Evolutionary conservation across 768 basidiomycete species (phyloP).

Genomic region (Mycena rebaudengoi): DNA sequence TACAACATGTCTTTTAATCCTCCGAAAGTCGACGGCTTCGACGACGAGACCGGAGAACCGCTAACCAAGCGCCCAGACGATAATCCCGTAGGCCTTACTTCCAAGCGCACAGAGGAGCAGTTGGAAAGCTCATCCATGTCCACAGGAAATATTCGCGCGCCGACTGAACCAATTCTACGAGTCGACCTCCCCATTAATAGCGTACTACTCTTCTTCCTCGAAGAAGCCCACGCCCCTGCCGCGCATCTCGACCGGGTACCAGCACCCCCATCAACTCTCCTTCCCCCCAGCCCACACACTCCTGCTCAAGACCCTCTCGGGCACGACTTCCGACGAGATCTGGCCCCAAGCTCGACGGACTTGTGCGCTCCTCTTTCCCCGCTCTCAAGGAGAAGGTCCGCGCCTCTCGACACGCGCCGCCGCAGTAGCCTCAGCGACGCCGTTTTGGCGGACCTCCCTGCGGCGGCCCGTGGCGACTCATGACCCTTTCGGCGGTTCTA

Average conservation of each 20-base stretch:
- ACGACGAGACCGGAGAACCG: conserved; percentile 89
- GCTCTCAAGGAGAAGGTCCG: conserved; percentile 59
- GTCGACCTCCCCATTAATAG: conserved; percentile 82
- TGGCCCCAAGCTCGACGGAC: conserved; percentile 83
- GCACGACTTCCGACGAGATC: conserved; percentile 86
- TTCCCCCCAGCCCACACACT: conserved; percentile 55
- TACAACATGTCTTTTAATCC: conserved; percentile 92
- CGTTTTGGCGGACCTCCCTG: conserved; percentile 38
- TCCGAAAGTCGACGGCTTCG: conserved; percentile 79
- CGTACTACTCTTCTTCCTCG: conserved; percentile 63
- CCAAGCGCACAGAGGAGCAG: too few species aligned
- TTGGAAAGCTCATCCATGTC: conserved; percentile 10
- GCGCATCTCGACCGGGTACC: conserved; percentile 40
- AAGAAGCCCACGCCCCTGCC: conserved; percentile 33
- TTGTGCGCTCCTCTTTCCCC: conserved; percentile 67
- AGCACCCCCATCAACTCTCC: conserved; percentile 61
- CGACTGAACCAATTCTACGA: conserved; percentile 81
- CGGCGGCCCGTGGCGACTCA: not conserved
- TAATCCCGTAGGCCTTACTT: conserved; percentile 68
- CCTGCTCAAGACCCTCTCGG: conserved; percentile 68
- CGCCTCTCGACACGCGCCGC: conserved; percentile 49
- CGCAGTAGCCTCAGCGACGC: conserved; percentile 65
- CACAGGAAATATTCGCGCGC: conserved; percentile 79
- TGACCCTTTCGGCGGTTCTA: not conserved
- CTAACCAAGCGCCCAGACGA: conserved; percentile 91